Conservation (phyloP, 192 early-diverging fungal genomes). For the Entomortierella lignicola region DNA sequence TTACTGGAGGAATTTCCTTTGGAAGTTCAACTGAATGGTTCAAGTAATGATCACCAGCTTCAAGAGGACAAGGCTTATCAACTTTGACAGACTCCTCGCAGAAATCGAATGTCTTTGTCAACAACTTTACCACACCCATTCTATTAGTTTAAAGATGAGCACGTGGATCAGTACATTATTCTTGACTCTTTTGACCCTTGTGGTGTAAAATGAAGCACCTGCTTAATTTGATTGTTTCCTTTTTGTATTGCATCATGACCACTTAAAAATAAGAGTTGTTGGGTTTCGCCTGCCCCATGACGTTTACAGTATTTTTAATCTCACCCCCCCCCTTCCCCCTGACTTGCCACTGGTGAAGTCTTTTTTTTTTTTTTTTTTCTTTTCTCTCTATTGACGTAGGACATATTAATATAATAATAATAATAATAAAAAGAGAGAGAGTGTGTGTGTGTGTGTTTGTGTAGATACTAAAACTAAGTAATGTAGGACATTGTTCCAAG, state of each 20-base stretch:
- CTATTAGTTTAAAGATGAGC: constrained; percentile 23
- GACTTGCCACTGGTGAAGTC: neutral
- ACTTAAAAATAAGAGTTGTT: neutral
- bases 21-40: constrained; percentile 60
- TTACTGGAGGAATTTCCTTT: constrained; percentile 67
- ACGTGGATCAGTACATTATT: too few relatives aligned
- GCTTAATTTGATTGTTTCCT: too few relatives aligned
- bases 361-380: neutral
- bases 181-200: too few relatives aligned
- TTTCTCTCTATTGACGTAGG: too few relatives aligned
- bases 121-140: constrained; percentile 55
- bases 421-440: too few relatives aligned
- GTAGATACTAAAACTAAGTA: too few relatives aligned
- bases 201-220: too few relatives aligned
- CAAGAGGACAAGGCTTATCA: constrained; percentile 63
- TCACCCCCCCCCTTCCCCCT: neutral
- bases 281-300: constrained; percentile 4
- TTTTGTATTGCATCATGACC: neutral
- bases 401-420: too few relatives aligned
- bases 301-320: constrained; percentile 8
- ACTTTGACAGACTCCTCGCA: constrained; percentile 61
- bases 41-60: constrained; percentile 54
- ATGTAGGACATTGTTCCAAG: too few relatives aligned
- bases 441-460: neutral
- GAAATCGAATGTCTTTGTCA: constrained; percentile 61